Evolutionary conservation across 257 asterid genomes (phyloP), one percentile per base, ranked within the genome.

Genomic region (Galeopsis tetrahit): DNA sequence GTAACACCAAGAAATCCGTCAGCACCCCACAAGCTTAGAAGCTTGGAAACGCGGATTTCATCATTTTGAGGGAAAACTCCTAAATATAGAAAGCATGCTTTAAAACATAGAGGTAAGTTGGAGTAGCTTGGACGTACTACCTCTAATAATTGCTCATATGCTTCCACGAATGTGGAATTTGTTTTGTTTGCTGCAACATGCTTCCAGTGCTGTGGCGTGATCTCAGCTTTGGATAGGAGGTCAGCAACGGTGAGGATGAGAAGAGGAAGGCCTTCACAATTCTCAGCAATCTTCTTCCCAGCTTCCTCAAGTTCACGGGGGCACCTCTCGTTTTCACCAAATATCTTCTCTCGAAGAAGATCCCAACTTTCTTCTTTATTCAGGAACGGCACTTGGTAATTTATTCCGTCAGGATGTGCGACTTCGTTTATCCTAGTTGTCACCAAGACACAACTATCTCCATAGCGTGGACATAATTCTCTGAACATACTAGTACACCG

Each of bases 211-310:
- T 70, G 36, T 1, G 11, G 17, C 34, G 5, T 58, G 17, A 7
- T 70, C 68, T 70, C 59, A 8, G 36, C 31, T 38, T 32, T 8
- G 0, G 7, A 40, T 14, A 70, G 40, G 2, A 57, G 46, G 14
- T n/a, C n/a, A 0, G 75, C 75, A 7, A 70, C 4, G 0, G 46
- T 33, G 21, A 70, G 21, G 3, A 70, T 32, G 11, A 36, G 13
- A n/a, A 58, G 75, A n/a, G 75, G 67, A 58, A 70, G 68, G n/a
- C 75, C 68, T 7, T 70, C 53, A 46, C 53, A 46, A 44, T 44
- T 44, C n/a, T 9, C 51, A 44, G 51, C 51, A 10, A 44, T 44
- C 51, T 44, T 44, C n/a, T 46, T 46, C 10, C 53, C 53, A 11
- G 53, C 5, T 46, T 11, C 13, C 53, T 3, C 53, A 13, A 46